Evolutionary conservation across 306 rosid species (phyloP), one percentile per base, ranked within the genome.

Genomic region (Rosa chinensis): DNA sequence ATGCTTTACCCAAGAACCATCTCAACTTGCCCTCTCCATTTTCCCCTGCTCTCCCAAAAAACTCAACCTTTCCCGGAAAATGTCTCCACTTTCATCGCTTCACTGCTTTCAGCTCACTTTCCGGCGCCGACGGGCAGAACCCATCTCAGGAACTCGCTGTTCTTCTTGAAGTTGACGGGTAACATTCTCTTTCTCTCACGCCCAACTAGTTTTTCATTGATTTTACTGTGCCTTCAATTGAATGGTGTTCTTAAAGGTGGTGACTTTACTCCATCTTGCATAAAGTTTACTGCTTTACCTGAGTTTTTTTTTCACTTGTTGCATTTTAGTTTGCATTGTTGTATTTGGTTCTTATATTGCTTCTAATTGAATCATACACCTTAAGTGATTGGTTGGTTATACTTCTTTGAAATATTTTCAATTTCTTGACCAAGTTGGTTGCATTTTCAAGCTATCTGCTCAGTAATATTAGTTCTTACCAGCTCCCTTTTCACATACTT

Each of bases 81-180:
- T 75, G 79, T 83, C 75, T 82, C 79, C 89, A 81, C 47, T 78
- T 79, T 70, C 10, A 80, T 53, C 78, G 77, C 25, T 56, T 85
- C 70, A 8, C 87, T 21, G 78, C 90, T 76, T 76, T 66, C 72
- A 78, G 86, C 87, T 85, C 89, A 4, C 53, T 77, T 28, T 84
- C 91, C 75, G 32, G 79, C 81, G 44, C 82, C 16, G 72, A 59
- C 64, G 7, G 50, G 71, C 58, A 64, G 75, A 59, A 71, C 62
- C 9, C 92, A 5, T 74, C 97, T 48, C 84, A n/a, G 75, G 78
- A 90, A 76, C 83, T 91, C 53, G 98, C 93, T 6, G 86, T 95
- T 76, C 93, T 95, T 83, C 97, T 95, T 77, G 97, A 95, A 88
- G 90, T 95, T 58, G 94, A 95, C 43, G 98, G 98, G 98, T 95